Evolutionary conservation across 2,329 filamentous ascomycete species (phyloP), one percentile per base, ranked within the genome.

Genomic region (Hypoxylon sp.): DNA sequence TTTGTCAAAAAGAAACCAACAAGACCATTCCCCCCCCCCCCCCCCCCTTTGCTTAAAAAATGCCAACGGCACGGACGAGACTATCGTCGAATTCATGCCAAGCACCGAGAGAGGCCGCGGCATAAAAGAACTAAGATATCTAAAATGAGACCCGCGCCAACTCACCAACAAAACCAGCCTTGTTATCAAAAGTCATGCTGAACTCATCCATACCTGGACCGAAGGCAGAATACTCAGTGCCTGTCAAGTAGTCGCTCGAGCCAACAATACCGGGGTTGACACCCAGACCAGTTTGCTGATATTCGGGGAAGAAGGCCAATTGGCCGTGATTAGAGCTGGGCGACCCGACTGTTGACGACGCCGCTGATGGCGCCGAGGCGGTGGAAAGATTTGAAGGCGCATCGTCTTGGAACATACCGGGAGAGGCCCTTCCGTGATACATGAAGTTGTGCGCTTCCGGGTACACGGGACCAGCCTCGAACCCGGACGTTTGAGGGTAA

Each of bases 261-360:
- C 86, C 85, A 56, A 92, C 87, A 69, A 93, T 91, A 75, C 84
- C 82, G 31, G 90, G 90, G 72, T 86, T 88, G 61, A 91, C 83
- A 56, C 85, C 87, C 37, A 92, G 81, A 59, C 85, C 85, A 80
- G 66, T 82, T 78, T 66, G 83, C 79, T 71, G 84, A 79, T 89
- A 92, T 66, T 89, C 87, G 50, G 89, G 83, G 56, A 88, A 84
- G 74, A 83, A 82, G 68, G 87, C 87, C 70, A 86, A 80, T 72
- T 87, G 87, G 62, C 86, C 85, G 74, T 87, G 85, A 70, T 87
- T 85, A 1, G 89, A 90, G 74, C 89, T 88, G 27, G 90, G 90
- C 22, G 90, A 92, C 63, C 89, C 89, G 69, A 90, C 86, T 60
- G 88, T 88, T 7, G 90, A 92, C 0, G 90, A 92, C 6, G 90